Percentiles rank a stretch among this genome's conserved stretches.
Evolutionary conservation across 306 rosid species (phyloP).

Genomic region (Dicorynia guianensis): DNA sequence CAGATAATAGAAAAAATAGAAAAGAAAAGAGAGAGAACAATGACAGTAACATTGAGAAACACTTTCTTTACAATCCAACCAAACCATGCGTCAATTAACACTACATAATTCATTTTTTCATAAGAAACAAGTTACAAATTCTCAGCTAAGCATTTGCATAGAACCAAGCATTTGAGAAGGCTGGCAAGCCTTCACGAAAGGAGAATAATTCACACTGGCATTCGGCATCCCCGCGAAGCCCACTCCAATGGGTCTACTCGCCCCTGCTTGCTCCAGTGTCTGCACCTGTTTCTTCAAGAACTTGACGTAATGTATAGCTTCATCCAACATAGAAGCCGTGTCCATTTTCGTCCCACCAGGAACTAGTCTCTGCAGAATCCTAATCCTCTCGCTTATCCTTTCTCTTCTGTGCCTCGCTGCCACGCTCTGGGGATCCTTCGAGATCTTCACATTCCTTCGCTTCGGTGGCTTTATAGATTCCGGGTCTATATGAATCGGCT

Average conservation of each 20-base stretch:
- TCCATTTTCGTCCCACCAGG: slow-evolving; percentile 97
- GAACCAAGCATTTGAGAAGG: slow-evolving; percentile 54
- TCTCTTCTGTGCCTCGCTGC: slow-evolving; percentile 94
- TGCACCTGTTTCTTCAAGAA: slow-evolving; percentile 91
- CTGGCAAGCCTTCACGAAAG: slow-evolving; percentile 63
- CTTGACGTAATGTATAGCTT: slow-evolving; percentile 90
- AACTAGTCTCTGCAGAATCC: slow-evolving; percentile 85
- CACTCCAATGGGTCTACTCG: slow-evolving; percentile 32
- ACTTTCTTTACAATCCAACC: slow-evolving; percentile 32
- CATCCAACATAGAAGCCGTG: slow-evolving; percentile 93
- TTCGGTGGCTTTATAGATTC: slow-evolving; percentile 79
- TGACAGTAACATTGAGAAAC: slow-evolving; percentile 34
- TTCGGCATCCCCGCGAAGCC: slow-evolving; percentile 40
- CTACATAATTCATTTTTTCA: not conserved
- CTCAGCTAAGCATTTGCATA: slow-evolving; percentile 64
- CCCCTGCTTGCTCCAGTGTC: slow-evolving; percentile 71
- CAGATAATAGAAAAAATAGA: no score
- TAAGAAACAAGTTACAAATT: not conserved
- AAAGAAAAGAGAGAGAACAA: no score
- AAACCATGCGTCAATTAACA: slow-evolving; percentile 32
- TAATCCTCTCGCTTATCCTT: slow-evolving; percentile 82
- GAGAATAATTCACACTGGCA: slow-evolving; percentile 48
- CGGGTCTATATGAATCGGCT: slow-evolving; percentile 83
- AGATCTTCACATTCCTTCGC: slow-evolving; percentile 85
- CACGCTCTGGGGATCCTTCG: slow-evolving; percentile 91